Conservation (phyloP, 805 yeast species). For the Kazachstania africana region DNA sequence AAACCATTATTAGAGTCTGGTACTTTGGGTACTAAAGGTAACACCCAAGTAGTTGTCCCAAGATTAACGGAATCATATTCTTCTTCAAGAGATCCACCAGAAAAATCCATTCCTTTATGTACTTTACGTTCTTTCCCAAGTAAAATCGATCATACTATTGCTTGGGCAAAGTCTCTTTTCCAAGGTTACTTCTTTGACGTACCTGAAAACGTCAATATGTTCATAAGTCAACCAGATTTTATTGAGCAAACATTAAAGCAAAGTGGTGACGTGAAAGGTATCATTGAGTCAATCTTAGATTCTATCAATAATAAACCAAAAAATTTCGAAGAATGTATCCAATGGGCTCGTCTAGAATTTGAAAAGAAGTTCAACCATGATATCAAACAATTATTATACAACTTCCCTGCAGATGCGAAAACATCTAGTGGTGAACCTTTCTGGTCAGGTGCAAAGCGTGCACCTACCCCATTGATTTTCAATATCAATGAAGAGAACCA, state of each 20-base stretch:
- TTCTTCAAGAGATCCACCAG: constrained; percentile 97
- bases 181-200: constrained; percentile 83
- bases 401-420: constrained; percentile 88
- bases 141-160: constrained; percentile 96
- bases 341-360: constrained; percentile 88
- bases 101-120: constrained; percentile 92
- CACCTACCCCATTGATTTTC: constrained; percentile 77
- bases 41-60: constrained; percentile 93
- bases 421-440: constrained; percentile 87
- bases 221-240: constrained; percentile 82
- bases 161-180: constrained; percentile 95
- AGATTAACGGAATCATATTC: constrained; percentile 90
- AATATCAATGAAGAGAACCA: constrained; percentile 70
- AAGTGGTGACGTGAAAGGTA: constrained; percentile 81
- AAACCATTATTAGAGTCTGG: constrained; percentile 93
- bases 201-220: constrained; percentile 88
- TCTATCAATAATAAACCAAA: constrained; percentile 75
- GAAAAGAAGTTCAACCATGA: constrained; percentile 79
- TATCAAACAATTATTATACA: constrained; percentile 78
- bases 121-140: constrained; percentile 95
- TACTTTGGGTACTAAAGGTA: constrained; percentile 96
- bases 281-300: constrained; percentile 67
- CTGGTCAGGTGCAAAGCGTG: constrained; percentile 97
- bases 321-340: constrained; percentile 84
- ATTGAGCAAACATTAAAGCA: constrained; percentile 87